A percentile compares a stretch with the other conserved stretches of the same genome.
Evolutionary conservation across 2,329 filamentous ascomycete species (phyloP).

Genomic region (Zopfia rhizophila): DNA sequence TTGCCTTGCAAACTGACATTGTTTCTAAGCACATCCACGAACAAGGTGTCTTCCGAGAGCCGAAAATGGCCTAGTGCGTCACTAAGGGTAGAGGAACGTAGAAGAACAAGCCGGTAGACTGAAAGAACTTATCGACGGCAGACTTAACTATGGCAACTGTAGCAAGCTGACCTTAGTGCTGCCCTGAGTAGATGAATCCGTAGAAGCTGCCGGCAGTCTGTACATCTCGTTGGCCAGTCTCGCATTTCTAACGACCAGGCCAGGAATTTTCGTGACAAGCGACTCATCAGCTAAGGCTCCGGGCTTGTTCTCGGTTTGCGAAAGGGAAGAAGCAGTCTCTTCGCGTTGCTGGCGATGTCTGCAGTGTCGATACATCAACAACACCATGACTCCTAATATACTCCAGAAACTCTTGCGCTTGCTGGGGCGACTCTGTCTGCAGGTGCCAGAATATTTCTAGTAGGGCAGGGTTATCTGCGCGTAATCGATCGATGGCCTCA

Average conservation of each 20-base stretch:
- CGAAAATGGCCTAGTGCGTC: background rate
- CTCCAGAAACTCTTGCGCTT: conserved; percentile 21
- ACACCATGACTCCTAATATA: conserved; percentile 15
- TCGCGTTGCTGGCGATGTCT: too few species aligned
- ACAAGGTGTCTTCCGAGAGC: conserved; percentile 2
- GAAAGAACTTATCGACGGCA: conserved; percentile 26
- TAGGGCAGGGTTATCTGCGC: too few species aligned
- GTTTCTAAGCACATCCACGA: conserved; percentile 20
- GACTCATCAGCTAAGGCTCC: too few species aligned
- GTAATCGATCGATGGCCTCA: too few species aligned
- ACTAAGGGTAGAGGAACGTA: conserved; percentile 24
- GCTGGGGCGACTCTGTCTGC: conserved; percentile 22
- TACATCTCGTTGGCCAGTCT: too few species aligned
- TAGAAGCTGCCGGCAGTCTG: too few species aligned
- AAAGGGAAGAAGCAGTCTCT: too few species aligned
- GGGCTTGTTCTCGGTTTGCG: too few species aligned
- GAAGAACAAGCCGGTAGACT: conserved; percentile 27
- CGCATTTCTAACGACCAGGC: too few species aligned
- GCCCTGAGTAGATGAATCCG: too few species aligned
- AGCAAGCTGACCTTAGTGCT: conserved; percentile 4
- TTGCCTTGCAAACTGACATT: conserved; percentile 3
- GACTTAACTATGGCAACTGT: conserved; percentile 10
- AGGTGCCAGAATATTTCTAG: conserved; percentile 29
- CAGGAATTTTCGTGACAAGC: too few species aligned
- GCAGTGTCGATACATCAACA: too few species aligned